Evolutionary conservation across 371 early-diverging fungal genomes (phyloP).

Genomic region (Aphelidium insulamus): DNA sequence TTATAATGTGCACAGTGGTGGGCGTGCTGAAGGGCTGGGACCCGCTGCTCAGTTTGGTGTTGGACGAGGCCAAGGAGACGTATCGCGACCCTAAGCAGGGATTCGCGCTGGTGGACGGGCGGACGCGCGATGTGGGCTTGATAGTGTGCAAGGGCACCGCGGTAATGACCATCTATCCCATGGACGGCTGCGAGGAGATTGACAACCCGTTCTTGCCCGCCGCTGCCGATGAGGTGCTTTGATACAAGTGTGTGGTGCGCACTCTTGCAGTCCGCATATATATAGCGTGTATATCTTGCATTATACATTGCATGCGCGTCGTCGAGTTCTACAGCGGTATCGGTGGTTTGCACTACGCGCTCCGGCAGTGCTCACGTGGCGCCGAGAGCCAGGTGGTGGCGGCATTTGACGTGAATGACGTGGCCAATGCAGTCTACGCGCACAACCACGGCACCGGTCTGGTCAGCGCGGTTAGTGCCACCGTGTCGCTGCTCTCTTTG

Average conservation of each 20-base stretch:
- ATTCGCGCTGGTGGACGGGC: conserved; percentile 29
- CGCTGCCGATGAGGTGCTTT: too few relatives aligned
- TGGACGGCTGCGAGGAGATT: conserved; percentile 76
- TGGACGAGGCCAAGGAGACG: conserved; percentile 72
- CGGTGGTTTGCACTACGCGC: conserved; percentile 52
- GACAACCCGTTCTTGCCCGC: conserved; percentile 60
- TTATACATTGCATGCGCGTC: conserved; percentile 17
- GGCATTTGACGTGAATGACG: conserved; percentile 57
- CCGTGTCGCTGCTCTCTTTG: too few relatives aligned
- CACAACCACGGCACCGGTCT: conserved; percentile 48
- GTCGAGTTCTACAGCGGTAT: conserved; percentile 48
- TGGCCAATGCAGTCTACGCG: conserved; percentile 50
- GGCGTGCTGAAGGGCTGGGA: conserved; percentile 83
- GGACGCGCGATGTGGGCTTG: conserved; percentile 52
- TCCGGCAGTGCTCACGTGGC: conserved; percentile 22
- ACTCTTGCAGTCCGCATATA: too few relatives aligned
- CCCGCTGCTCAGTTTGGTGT: conserved; percentile 72
- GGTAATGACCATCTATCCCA: conserved; percentile 69
- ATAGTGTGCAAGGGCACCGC: conserved; percentile 76
- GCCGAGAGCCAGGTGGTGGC: conserved; percentile 30
- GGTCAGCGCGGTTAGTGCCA: too few relatives aligned
- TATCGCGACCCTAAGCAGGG: conserved; percentile 30
- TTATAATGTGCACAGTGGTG: conserved; percentile 26
- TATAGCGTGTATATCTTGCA: too few relatives aligned
- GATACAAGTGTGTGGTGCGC: too few relatives aligned